Evolutionary conservation across 257 asterid species (phyloP), one percentile per base, ranked within the genome.

Genomic region (Rubia yunnanensis): DNA sequence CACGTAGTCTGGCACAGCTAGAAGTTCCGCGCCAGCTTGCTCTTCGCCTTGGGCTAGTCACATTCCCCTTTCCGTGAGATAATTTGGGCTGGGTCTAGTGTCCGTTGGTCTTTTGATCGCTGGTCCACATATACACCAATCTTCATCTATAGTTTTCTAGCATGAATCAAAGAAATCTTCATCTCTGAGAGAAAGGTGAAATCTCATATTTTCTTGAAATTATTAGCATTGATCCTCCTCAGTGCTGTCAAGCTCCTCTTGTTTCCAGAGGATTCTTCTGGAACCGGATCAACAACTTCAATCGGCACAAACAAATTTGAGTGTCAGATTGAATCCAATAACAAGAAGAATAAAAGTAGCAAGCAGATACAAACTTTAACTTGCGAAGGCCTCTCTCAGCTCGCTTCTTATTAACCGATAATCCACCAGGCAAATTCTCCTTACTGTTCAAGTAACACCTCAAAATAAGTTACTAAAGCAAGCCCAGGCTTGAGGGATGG

Each of bases 361-460:
- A 49, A 46, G 60, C 20, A 20, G 60, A 15, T 28, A 20, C 44
- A 31, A 24, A 92, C 98, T 96, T 81, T 77, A 18, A 91, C 84
- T 55, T 79, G 94, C 2, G 91, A 49, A 92, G 92, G 56, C 88
- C 87, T 59, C 80, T 83, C 79, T 89, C 96, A 0, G 89, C 91
- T 76, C 98, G 83, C 84, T 71, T 92, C 79, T 73, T 85, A 63
- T 92, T 89, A 14, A 92, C 98, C 0, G 95, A 85, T 56, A 92
- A 61, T 46, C 96, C 98, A 30, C 98, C 98, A 0, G 91, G 78
- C 48, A 67, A 74, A 22, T 96, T 92, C 72, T 92, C 98, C 83
- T 89, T 92, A 83, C 96, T 89, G 86, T 71, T 28, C 72, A 69
- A 70, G 34, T 67, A 77, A 38, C 73, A 70, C 1, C 23, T 27